Percentiles rank a stretch among this genome's conserved stretches.
phyloP scores from a whole-genome alignment of 2,329 filamentous ascomycete genomes.

The Microsporum canis region DNA sequence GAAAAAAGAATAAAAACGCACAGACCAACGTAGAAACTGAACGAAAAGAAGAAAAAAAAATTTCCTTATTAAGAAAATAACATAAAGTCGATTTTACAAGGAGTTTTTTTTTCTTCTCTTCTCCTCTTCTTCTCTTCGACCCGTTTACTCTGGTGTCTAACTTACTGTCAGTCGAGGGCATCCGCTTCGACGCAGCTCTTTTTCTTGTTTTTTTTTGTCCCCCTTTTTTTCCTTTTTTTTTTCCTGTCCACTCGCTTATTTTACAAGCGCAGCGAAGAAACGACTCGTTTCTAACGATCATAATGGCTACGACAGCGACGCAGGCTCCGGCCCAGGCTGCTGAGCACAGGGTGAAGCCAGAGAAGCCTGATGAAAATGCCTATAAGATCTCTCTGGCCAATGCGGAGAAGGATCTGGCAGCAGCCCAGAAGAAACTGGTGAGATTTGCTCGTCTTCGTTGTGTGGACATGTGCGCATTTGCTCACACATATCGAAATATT shows the following conservation, averaged over 20 bases:
- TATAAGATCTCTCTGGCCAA: conserved; percentile 70
- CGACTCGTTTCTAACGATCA: neutral
- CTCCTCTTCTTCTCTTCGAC: neutral
- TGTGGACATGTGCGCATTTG: neutral
- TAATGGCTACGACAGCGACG: neutral
- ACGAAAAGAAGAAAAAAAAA: neutral
- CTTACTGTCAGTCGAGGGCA: neutral
- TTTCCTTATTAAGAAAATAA: neutral
- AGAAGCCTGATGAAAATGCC: conserved; percentile 74
- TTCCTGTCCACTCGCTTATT: neutral
- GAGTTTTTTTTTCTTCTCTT: neutral
- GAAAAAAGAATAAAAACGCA: neutral
- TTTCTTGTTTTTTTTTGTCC: neutral
- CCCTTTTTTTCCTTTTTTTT: neutral
- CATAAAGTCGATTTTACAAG: neutral
- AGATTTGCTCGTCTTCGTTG: conserved; percentile 19
- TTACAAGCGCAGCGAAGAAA: neutral
- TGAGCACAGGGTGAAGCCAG: conserved; percentile 50
- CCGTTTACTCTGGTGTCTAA: neutral
- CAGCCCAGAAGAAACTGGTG: conserved; percentile 60
- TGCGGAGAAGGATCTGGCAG: conserved; percentile 77
- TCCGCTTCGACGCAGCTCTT: neutral
- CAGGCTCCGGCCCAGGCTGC: conserved; percentile 21
- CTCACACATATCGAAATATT: conserved; percentile 5
- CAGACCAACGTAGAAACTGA: neutral